Evolutionary conservation across 179 eudicot species (phyloP).

Genomic region (Dionaea muscipula): DNA sequence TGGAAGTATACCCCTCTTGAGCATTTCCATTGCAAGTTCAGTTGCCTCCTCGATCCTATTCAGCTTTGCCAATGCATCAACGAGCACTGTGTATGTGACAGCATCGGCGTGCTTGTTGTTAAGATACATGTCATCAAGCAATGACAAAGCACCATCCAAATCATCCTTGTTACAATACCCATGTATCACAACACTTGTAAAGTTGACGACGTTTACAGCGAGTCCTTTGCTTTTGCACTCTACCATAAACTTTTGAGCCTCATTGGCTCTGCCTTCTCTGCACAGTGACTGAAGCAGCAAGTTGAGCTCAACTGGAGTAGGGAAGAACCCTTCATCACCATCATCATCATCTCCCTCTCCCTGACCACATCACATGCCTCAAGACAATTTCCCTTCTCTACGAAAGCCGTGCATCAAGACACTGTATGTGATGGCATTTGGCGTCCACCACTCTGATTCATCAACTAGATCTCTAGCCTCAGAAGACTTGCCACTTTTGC

Average conservation of each 20-base stretch:
- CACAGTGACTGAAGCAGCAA: constrained; percentile 56
- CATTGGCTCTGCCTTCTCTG: constrained; percentile 36
- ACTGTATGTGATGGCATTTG: constrained; percentile 68
- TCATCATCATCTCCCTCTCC: constrained; percentile 68
- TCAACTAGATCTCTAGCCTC: constrained; percentile 74
- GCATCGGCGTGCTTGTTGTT: constrained; percentile 60
- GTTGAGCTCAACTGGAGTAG: constrained; percentile 67
- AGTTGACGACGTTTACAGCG: constrained; percentile 65
- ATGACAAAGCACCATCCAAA: constrained; percentile 55
- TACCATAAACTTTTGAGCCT: constrained; percentile 62
- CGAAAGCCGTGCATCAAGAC: constrained; percentile 68
- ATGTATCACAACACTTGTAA: constrained; percentile 59
- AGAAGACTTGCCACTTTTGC: constrained; percentile 43
- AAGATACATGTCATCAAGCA: constrained; percentile 84
- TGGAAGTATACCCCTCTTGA: constrained; percentile 50
- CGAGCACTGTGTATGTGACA: constrained; percentile 52
- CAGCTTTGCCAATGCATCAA: constrained; percentile 45
- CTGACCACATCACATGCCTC: constrained; percentile 54
- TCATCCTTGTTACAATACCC: constrained; percentile 61
- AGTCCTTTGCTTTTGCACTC: constrained; percentile 67
- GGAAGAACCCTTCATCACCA: constrained; percentile 67
- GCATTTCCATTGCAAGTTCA: constrained; percentile 54
- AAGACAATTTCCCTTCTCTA: constrained; percentile 49
- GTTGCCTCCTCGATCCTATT: constrained; percentile 59
- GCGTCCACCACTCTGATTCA: constrained; percentile 75